Evolutionary conservation across 164 flowering plant genomes (phyloP).

Genomic region (Aristolochia contorta): DNA sequence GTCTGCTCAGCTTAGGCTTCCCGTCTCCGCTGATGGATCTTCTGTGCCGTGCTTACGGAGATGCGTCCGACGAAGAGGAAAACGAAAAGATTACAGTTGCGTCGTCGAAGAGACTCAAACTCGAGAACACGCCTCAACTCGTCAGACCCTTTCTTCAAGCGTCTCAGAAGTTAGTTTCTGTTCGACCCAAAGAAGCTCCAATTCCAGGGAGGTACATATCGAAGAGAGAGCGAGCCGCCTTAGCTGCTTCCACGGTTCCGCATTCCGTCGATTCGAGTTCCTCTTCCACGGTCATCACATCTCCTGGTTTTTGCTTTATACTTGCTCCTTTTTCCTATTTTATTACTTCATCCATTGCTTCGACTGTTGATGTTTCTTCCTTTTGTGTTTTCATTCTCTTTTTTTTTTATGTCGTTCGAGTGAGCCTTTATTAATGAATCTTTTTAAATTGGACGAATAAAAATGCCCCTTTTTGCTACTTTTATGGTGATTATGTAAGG

Average conservation of each 20-base stretch:
- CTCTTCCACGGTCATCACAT: slow-evolving; percentile 12
- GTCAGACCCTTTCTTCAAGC: neutral
- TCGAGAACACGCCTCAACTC: slow-evolving; percentile 6
- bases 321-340: neutral
- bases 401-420: neutral
- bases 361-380: neutral
- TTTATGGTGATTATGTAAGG: neutral
- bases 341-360: neutral
- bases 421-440: too few species aligned
- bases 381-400: neutral
- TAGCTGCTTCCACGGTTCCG: slow-evolving; percentile 13
- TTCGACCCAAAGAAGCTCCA: slow-evolving; percentile 24
- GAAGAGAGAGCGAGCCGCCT: slow-evolving; percentile 57
- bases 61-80: slow-evolving; percentile 46
- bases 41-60: slow-evolving; percentile 44
- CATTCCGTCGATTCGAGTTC: slow-evolving; percentile 1
- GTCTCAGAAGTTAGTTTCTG: slow-evolving; percentile 3
- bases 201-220: slow-evolving; percentile 73
- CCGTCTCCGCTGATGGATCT: slow-evolving; percentile 39
- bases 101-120: slow-evolving; percentile 24
- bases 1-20: too few species aligned
- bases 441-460: neutral
- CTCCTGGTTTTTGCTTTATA: slow-evolving; percentile 24
- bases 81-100: slow-evolving; percentile 11
- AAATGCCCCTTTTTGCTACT: neutral